phyloP scores from a whole-genome alignment of 2,329 filamentous ascomycete species.

The Sphaerulina musiva region DNA sequence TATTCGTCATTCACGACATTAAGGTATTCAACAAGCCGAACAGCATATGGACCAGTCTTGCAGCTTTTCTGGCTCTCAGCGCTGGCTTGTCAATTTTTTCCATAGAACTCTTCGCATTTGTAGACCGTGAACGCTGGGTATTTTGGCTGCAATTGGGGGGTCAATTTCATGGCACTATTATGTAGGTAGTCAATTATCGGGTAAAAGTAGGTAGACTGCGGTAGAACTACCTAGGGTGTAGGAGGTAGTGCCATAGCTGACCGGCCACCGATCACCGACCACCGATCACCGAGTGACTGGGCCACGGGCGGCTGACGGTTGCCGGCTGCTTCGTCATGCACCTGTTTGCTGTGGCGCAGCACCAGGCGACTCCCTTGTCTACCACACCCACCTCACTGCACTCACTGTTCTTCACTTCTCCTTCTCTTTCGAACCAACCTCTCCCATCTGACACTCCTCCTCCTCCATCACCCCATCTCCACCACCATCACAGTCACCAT shows the following conservation, averaged over 20 bases:
- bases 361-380: background rate
- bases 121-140: background rate
- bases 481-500: slow-evolving; percentile 11
- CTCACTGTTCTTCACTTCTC: background rate
- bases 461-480: background rate
- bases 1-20: background rate
- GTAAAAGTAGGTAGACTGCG: no score
- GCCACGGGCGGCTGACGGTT: no score
- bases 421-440: background rate
- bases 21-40: background rate
- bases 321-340: no score
- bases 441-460: background rate
- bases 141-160: no score
- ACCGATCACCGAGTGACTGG: background rate
- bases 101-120: background rate
- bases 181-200: no score
- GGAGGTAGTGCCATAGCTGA: no score
- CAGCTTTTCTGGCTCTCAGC: background rate
- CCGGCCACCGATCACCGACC: background rate
- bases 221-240: no score
- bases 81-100: background rate
- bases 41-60: background rate
- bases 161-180: no score
- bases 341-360: no score
- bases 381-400: background rate